Conservation (phyloP, 2,329 filamentous ascomycete genomes). For the Colletotrichum shisoi region DNA sequence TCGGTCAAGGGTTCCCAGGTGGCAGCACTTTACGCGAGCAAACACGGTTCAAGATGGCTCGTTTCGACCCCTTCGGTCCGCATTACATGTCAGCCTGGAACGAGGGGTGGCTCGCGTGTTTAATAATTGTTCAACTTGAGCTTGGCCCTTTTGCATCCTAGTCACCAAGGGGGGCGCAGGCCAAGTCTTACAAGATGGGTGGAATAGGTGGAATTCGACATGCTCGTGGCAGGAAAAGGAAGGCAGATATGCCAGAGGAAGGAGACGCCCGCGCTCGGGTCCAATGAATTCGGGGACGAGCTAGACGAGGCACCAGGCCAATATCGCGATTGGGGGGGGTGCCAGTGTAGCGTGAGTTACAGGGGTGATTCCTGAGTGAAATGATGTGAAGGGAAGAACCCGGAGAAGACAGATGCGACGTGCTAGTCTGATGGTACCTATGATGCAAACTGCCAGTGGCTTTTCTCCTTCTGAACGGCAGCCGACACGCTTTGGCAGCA, state of each 20-base stretch:
- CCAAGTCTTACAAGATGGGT: slow-evolving; percentile 23
- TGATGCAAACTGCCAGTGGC: slow-evolving; percentile 12
- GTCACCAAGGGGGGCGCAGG: slow-evolving; percentile 7
- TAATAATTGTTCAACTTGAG: background rate
- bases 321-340: slow-evolving; percentile 12
- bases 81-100: slow-evolving; percentile 15
- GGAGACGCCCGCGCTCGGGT: slow-evolving; percentile 3
- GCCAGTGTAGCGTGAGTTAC: slow-evolving; percentile 4
- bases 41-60: slow-evolving; percentile 29
- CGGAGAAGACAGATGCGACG: slow-evolving; percentile 1
- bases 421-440: background rate
- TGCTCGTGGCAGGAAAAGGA: slow-evolving; percentile 28
- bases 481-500: slow-evolving; percentile 17
- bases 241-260: slow-evolving; percentile 9
- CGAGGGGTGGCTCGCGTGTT: background rate
- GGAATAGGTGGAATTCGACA: slow-evolving; percentile 4
- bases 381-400: slow-evolving; percentile 9
- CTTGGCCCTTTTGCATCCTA: slow-evolving; percentile 14
- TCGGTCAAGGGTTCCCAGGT: slow-evolving; percentile 9
- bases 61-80: slow-evolving; percentile 34
- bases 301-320: slow-evolving; percentile 16
- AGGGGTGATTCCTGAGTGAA: slow-evolving; percentile 15
- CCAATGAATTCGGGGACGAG: slow-evolving; percentile 16
- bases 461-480: background rate
- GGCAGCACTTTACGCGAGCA: slow-evolving; percentile 34